These are phyloP conservation scores for Jimgerdemannia lactiflua DNA, from an alignment of 192 early-diverging fungal species.

Conservation along the genomic window DNA sequence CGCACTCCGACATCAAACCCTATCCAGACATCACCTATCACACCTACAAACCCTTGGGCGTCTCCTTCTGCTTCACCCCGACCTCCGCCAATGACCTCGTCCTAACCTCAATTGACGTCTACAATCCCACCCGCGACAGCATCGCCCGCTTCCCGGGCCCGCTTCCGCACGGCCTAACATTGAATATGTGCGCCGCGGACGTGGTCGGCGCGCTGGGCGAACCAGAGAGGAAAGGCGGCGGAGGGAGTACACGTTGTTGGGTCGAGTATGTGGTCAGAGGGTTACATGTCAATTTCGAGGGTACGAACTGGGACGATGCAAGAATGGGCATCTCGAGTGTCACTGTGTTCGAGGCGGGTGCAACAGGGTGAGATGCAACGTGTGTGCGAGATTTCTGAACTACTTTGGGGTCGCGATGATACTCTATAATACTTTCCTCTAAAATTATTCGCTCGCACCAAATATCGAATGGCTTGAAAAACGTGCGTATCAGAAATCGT, in stretches of 20 bases:
- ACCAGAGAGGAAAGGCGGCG: constrained; percentile 43
- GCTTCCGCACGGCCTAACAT: constrained; percentile 18
- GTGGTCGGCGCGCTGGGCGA: constrained; percentile 39
- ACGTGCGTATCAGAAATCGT: too few relatives aligned
- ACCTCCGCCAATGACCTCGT: constrained; percentile 2
- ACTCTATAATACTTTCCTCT: too few relatives aligned
- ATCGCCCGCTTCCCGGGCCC: constrained; percentile 22
- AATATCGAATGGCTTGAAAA: too few relatives aligned
- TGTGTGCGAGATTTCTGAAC: too few relatives aligned
- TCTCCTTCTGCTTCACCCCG: constrained; percentile 40
- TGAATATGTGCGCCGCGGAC: constrained; percentile 30
- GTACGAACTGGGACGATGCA: constrained; percentile 44
- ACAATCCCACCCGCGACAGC: constrained; percentile 34
- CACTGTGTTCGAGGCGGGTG: constrained; percentile 4
- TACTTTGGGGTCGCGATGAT: too few relatives aligned
- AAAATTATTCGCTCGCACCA: too few relatives aligned
- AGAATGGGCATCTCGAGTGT: constrained; percentile 37
- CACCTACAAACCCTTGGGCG: constrained; percentile 32
- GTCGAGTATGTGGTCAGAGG: constrained; percentile 37
- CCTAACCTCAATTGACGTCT: constrained; percentile 42
- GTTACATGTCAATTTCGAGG: constrained; percentile 39
- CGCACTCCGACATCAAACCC: constrained; percentile 24
- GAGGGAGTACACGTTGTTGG: constrained; percentile 43
- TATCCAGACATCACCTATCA: constrained; percentile 37
- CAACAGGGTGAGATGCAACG: not conserved